Evolutionary conservation across 2,329 filamentous ascomycete genomes (phyloP).

Genomic region (Grosmannia huntii): DNA sequence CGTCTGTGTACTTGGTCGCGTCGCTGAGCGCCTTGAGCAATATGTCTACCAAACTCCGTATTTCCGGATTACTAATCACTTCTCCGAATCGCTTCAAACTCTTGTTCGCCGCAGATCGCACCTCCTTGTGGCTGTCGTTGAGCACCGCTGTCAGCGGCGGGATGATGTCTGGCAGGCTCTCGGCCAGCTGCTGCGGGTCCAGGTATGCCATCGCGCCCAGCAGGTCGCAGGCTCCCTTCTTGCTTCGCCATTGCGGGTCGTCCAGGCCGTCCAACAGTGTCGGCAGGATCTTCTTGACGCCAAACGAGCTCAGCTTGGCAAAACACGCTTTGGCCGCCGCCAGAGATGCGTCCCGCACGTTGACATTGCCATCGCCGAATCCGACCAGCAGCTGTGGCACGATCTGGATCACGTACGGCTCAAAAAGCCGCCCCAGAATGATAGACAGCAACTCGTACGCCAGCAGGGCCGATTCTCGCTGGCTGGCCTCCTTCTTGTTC

Average conservation of each 20-base stretch:
- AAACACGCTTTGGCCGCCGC: constrained; percentile 93
- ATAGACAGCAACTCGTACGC: constrained; percentile 84
- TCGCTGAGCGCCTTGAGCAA: constrained; percentile 94
- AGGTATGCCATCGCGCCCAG: constrained; percentile 97
- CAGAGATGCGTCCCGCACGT: constrained; percentile 86
- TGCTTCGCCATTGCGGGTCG: constrained; percentile 94
- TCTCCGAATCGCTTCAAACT: constrained; percentile 96
- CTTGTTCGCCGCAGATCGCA: constrained; percentile 80
- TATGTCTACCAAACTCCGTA: constrained; percentile 82
- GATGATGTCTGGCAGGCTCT: constrained; percentile 91
- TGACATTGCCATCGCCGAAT: constrained; percentile 77
- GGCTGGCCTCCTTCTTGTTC: constrained; percentile 85
- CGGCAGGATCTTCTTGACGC: constrained; percentile 87
- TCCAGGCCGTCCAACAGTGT: constrained; percentile 85
- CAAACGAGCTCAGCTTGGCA: constrained; percentile 82
- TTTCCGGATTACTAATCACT: constrained; percentile 95
- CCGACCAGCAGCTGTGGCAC: constrained; percentile 80
- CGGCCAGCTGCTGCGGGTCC: constrained; percentile 84
- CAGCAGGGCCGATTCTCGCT: constrained; percentile 77
- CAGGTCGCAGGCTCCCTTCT: constrained; percentile 93
- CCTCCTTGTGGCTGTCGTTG: constrained; percentile 97
- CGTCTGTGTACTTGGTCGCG: constrained; percentile 92
- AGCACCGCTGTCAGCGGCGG: constrained; percentile 86
- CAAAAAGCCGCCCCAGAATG: constrained; percentile 77
- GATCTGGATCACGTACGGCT: constrained; percentile 93